Evolutionary conservation across 2,329 filamentous ascomycete species (phyloP), one percentile per base, ranked within the genome.

Genomic region (Neonectria hederae): DNA sequence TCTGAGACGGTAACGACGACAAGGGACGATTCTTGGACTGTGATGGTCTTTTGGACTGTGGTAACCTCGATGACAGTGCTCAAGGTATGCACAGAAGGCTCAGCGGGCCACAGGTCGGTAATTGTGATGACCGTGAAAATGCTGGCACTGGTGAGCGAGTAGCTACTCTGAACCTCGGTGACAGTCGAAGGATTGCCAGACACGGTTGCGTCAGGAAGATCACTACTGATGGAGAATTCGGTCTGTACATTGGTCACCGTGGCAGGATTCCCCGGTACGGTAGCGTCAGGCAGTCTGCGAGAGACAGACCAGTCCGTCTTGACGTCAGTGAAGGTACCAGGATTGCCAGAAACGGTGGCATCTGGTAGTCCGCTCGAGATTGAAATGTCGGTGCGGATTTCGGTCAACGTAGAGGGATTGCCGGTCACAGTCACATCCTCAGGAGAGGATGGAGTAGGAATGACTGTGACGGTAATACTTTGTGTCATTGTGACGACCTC

Each of bases 201-300:
- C n/a, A 79, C 69, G 21, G 77, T 79, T 24, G 71, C 76, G 58
- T 78, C 76, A 1, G 76, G 74, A 3, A 74, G 69, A 3, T 71
- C 72, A 26, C 68, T 68, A 19, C 76, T 77, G 54, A 71, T 48
- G 11, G 67, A 75, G 53, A 69, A 65, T 40, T 72, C 71, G 13
- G 73, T 76, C 38, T 72, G 63, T 14, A 74, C 40, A 24, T 76
- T 64, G 8, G 77, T 78, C 11, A 75, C 61, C 1, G 76, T 79
- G 3, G 65, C 60, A 3, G 76, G 72, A 10, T 63, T 72, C 4
- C 72, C 76, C 8, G 69, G 59, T 22, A 73, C 54, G 9, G 70
- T 72, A 14, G 63, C 69, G 49, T 74, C 67, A 2, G 69, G 71
- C 10, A 72, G 59, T 3, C 55, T 56, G 17, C 55, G 64, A 19